These are phyloP conservation scores for Podospora pseudoanserina DNA, from an alignment of 495 filamentous ascomycete genomes.

Conservation along the genomic window DNA sequence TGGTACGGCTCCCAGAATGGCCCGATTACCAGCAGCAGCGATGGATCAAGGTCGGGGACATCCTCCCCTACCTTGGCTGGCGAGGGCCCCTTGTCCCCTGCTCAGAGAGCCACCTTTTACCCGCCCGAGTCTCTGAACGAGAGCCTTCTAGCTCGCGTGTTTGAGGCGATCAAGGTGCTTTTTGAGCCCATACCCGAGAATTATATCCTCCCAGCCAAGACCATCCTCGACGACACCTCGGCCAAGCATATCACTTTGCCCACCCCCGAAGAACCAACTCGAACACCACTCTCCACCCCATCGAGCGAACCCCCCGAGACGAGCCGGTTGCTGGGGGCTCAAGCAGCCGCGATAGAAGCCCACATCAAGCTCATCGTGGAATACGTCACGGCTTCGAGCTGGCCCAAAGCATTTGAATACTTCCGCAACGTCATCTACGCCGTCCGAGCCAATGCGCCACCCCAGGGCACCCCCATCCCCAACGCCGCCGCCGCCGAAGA, in stretches of 20 bases:
- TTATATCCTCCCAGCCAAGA: slow-evolving; percentile 44
- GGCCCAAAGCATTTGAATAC: slow-evolving; percentile 54
- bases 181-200: slow-evolving; percentile 48
- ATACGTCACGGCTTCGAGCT: slow-evolving; percentile 59
- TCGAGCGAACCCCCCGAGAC: slow-evolving; percentile 44
- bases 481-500: slow-evolving; percentile 46
- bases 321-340: slow-evolving; percentile 26
- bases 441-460: slow-evolving; percentile 43
- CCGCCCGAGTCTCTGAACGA: slow-evolving; percentile 38
- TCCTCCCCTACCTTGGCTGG: slow-evolving; percentile 16
- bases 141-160: slow-evolving; percentile 38
- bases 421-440: slow-evolving; percentile 47
- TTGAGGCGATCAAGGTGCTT: slow-evolving; percentile 42
- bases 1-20: slow-evolving; percentile 39
- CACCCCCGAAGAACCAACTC: slow-evolving; percentile 32
- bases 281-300: slow-evolving; percentile 35
- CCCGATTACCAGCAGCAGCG: slow-evolving; percentile 23
- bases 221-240: slow-evolving; percentile 43
- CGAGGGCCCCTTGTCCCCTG: slow-evolving; percentile 28
- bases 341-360: slow-evolving; percentile 42
- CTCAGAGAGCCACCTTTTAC: slow-evolving; percentile 22
- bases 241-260: slow-evolving; percentile 31
- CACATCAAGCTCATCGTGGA: slow-evolving; percentile 52
- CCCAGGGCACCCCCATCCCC: slow-evolving; percentile 35
- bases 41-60: slow-evolving; percentile 2